Base-by-base conservation (phyloP, 371 early-diverging fungal species). In the Actinomortierella wolfii region DNA sequence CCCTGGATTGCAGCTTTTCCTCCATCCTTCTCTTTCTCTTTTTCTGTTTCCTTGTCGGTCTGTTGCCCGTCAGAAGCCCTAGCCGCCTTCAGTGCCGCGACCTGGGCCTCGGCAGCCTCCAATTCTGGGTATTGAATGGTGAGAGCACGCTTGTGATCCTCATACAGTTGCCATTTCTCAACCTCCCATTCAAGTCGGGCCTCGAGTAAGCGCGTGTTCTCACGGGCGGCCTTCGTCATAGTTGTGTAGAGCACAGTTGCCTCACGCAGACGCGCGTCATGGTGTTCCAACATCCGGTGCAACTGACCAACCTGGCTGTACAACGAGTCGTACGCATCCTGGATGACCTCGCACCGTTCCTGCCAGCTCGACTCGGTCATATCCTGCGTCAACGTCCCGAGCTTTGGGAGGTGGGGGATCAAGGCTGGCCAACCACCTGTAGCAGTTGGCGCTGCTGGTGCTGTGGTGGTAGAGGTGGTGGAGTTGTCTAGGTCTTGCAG, bases 101-200 rank as follows among this genome's bases (percentile, higher is more conserved):
- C n/a, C n/a, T n/a, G n/a, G n/a, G n/a, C n/a, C n/a, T n/a, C n/a
- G n/a, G n/a, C n/a, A n/a, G n/a, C n/a, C n/a, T n/a, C n/a, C n/a
- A n/a, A n/a, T n/a, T n/a, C n/a, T n/a, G n/a, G n/a, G n/a, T n/a
- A n/a, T n/a, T n/a, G n/a, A n/a, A n/a, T n/a, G n/a, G n/a, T n/a
- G n/a, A n/a, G n/a, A n/a, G n/a, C n/a, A n/a, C n/a, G n/a, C 18
- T 40, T 47, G 8, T 17, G 24, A 21, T 7, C 51, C 0, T 52
- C 58, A 21, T 71, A 71, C 45, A 56, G 55, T 28, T 58, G 46
- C 73, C 73, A 71, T 18, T 71, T 71, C n/a, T 59, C 57, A 55
- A 34, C 50, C 42, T 71, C 73, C 73, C 73, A 71, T 21, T 71
- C 73, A 40, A 71, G 43, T 20, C 39, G 54, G 2, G 73, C 73